A percentile compares a stretch with the other conserved stretches of the same genome.
Conservation (phyloP, 202 grass and related monocot genomes). For the Sporobolus alterniflorus region DNA sequence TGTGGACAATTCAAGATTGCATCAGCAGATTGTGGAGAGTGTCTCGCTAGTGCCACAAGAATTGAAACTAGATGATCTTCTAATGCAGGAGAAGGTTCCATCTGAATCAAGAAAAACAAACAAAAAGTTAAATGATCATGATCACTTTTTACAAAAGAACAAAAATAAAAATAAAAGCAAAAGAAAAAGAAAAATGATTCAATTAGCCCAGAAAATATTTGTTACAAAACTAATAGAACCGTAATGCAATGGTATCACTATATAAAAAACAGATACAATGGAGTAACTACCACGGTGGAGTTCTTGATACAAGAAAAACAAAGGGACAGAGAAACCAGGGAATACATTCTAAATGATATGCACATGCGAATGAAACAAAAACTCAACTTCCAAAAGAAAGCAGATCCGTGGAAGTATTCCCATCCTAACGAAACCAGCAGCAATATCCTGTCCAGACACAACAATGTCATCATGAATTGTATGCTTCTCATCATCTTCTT, state of each 20-base stretch:
- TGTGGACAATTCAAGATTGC: slow-evolving; percentile 81
- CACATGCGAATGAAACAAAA: neutral
- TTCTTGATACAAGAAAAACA: neutral
- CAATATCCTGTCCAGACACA: slow-evolving; percentile 94
- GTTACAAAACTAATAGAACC: neutral
- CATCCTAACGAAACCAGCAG: slow-evolving; percentile 95
- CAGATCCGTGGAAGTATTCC: slow-evolving; percentile 87
- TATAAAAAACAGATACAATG: slow-evolving; percentile 1
- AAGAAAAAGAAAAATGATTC: slow-evolving; percentile 1
- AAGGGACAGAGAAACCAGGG: neutral
- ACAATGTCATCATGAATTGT: slow-evolving; percentile 85
- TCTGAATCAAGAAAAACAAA: slow-evolving; percentile 62
- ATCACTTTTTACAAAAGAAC: neutral
- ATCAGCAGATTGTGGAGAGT: slow-evolving; percentile 82
- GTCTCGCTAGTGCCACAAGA: slow-evolving; percentile 88
- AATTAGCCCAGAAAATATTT: slow-evolving; percentile 6
- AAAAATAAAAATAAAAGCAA: slow-evolving; percentile 11
- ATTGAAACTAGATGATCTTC: slow-evolving; percentile 87
- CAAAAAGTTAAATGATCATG: slow-evolving; percentile 5
- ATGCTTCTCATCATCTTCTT: slow-evolving; percentile 69
- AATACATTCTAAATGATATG: neutral
- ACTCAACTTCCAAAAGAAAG: slow-evolving; percentile 86
- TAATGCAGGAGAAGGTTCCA: slow-evolving; percentile 68
- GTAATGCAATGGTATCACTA: neutral
- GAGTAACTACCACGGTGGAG: neutral